Percentiles rank a stretch among this genome's conserved stretches.
These are phyloP conservation scores for Chaetomium olivaceum DNA, from an alignment of 2,329 filamentous ascomycete genomes.

Conservation along the genomic window DNA sequence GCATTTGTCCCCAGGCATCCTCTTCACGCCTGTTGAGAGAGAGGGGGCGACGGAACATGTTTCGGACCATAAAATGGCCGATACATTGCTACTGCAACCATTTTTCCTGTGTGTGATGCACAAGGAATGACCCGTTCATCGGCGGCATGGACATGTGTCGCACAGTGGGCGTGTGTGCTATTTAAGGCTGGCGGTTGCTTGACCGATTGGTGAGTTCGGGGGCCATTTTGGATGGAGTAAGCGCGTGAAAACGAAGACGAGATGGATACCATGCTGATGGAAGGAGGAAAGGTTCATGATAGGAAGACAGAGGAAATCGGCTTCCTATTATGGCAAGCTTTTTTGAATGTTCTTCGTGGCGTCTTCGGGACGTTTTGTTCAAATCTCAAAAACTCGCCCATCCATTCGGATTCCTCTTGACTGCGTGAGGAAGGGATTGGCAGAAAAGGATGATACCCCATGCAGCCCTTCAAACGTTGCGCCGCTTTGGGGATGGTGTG, in stretches of 20 bases:
- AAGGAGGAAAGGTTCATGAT: not conserved
- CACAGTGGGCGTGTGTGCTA: slow-evolving; percentile 9
- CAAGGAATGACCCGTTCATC: not conserved
- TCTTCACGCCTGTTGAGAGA: not conserved
- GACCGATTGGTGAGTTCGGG: not conserved
- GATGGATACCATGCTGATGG: not conserved
- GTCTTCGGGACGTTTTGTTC: not conserved
- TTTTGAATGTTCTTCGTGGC: not conserved
- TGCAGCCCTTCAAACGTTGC: slow-evolving; percentile 16
- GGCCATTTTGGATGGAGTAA: not conserved
- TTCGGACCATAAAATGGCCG: not conserved
- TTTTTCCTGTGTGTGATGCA: not conserved
- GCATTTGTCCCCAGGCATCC: not conserved
- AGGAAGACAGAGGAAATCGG: not conserved
- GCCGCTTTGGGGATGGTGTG: slow-evolving; percentile 25
- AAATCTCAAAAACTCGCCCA: not conserved
- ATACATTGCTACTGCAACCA: not conserved
- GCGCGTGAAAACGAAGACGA: not conserved
- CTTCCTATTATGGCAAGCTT: not conserved
- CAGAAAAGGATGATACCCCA: not conserved
- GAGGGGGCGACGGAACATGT: not conserved
- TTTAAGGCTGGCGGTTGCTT: slow-evolving; percentile 5
- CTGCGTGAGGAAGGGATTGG: not conserved
- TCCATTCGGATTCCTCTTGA: not conserved
- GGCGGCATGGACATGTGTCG: slow-evolving; percentile 5